phyloP scores from a whole-genome alignment of 164 flowering plant genomes.

The Tetrastigma voinierianum region DNA sequence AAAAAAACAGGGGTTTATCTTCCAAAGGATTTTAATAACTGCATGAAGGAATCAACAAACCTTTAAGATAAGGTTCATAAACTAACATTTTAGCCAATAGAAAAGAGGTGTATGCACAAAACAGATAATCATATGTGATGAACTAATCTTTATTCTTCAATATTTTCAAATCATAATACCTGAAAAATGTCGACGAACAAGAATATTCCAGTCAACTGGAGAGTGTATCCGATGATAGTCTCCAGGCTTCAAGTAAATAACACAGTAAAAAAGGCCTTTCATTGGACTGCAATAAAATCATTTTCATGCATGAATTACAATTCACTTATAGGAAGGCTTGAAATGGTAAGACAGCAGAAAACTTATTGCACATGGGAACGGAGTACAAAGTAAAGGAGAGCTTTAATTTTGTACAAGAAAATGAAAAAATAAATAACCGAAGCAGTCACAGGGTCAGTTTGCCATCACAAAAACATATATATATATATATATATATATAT shows the following conservation, averaged over 20 bases:
- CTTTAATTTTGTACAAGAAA: too few relatives aligned
- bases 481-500: too few relatives aligned
- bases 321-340: background rate
- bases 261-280: slow-evolving; percentile 95
- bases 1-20: too few relatives aligned
- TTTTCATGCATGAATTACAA: background rate
- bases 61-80: too few relatives aligned
- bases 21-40: too few relatives aligned
- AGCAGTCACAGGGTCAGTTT: too few relatives aligned
- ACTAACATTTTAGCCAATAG: too few relatives aligned
- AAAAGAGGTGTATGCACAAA: background rate
- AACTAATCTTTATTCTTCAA: background rate
- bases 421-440: too few relatives aligned
- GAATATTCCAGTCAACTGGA: slow-evolving; percentile 84
- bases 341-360: background rate
- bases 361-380: too few relatives aligned
- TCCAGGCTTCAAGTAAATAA: slow-evolving; percentile 86
- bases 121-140: background rate
- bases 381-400: too few relatives aligned
- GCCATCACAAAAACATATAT: too few relatives aligned
- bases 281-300: slow-evolving; percentile 60
- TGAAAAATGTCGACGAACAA: slow-evolving; percentile 83
- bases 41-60: too few relatives aligned
- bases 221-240: slow-evolving; percentile 95
- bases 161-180: slow-evolving; percentile 34